A percentile compares a stretch with the other conserved stretches of the same genome.
These are phyloP conservation scores for Penicillium robsamsonii DNA, from an alignment of 495 filamentous ascomycete species.

Conservation along the genomic window DNA sequence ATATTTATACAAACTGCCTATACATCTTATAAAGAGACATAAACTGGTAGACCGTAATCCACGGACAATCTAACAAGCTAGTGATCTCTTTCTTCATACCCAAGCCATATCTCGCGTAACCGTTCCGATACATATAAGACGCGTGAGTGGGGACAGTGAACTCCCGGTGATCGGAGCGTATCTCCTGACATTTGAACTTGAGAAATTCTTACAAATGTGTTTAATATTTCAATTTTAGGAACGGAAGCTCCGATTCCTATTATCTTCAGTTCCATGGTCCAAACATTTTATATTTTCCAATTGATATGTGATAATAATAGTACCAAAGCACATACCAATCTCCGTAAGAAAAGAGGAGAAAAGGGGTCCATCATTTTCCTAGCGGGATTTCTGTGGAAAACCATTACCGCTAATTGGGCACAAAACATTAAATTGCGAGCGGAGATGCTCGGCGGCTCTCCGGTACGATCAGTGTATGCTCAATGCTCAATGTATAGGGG, in stretches of 20 bases:
- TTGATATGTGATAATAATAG: constrained; percentile 7
- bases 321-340: background rate
- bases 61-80: no score
- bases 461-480: constrained; percentile 12
- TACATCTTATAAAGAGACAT: no score
- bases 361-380: constrained; percentile 9
- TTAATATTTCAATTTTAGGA: background rate
- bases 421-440: constrained; percentile 7
- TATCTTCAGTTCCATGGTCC: background rate
- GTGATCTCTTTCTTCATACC: no score
- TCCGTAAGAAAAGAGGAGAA: constrained; percentile 16
- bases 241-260: background rate
- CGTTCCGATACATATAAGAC: constrained; percentile 1
- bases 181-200: constrained; percentile 1
- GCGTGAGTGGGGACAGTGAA: constrained; percentile 19
- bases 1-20: background rate
- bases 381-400: constrained; percentile 6
- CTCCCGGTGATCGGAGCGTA: constrained; percentile 26
- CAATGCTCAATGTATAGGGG: background rate
- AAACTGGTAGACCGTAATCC: no score
- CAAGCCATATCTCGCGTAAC: background rate
- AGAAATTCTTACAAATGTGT: background rate
- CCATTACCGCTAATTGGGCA: constrained; percentile 2
- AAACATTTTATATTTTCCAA: background rate
- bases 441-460: constrained; percentile 31